Evolutionary conservation across 2,329 filamentous ascomycete species (phyloP).

Genomic region (Penicillium rolfsii): DNA sequence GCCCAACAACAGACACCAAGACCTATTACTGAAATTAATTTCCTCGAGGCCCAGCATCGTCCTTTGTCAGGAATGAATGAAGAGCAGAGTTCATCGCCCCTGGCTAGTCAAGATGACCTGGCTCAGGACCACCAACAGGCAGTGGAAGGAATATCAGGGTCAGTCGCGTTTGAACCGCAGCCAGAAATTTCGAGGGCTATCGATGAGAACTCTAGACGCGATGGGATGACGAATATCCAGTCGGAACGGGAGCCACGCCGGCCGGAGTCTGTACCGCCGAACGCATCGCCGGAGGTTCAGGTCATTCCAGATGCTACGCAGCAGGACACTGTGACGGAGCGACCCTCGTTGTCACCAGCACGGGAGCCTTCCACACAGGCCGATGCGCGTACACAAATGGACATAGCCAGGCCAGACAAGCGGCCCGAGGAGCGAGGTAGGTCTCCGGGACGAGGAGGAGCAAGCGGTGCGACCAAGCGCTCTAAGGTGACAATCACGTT

Average conservation of each 20-base stretch:
- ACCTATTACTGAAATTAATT: conserved; percentile 14
- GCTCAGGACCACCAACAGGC: background rate
- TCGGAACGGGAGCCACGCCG: too few relatives aligned
- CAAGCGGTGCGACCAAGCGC: background rate
- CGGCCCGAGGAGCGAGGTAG: background rate
- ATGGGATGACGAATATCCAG: conserved; percentile 4
- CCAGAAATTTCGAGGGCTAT: too few relatives aligned
- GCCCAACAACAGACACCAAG: conserved; percentile 7
- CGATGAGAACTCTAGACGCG: conserved; percentile 2
- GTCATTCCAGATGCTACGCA: background rate
- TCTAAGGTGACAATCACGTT: conserved; percentile 15
- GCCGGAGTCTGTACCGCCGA: conserved; percentile 2
- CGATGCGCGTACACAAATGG: background rate
- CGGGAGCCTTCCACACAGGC: background rate
- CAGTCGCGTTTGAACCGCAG: background rate
- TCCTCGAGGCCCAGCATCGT: conserved; percentile 14
- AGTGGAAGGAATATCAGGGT: background rate
- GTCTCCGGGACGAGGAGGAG: conserved; percentile 4
- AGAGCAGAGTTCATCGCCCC: conserved; percentile 4
- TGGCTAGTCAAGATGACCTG: background rate
- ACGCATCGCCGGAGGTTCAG: conserved; percentile 2
- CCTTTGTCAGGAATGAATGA: conserved; percentile 2
- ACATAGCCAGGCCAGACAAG: background rate
- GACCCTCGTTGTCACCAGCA: background rate
- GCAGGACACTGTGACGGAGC: background rate